Conservation (phyloP, 805 yeast species). For the Saccharomycopsis javanensis region DNA sequence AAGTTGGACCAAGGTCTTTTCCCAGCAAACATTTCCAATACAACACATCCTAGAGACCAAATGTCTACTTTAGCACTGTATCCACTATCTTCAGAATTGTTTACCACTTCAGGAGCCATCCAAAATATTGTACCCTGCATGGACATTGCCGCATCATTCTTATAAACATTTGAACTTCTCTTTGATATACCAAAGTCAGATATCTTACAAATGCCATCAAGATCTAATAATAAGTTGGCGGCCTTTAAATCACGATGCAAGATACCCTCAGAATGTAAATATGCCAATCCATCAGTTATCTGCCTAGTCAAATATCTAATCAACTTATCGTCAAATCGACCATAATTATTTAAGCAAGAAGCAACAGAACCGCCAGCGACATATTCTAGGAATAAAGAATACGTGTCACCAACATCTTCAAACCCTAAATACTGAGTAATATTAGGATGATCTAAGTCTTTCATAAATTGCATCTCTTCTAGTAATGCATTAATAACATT, state of each 20-base stretch:
- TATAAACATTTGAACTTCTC: constrained; percentile 72
- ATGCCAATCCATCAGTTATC: constrained; percentile 76
- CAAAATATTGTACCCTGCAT: constrained; percentile 98
- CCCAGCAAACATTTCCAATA: constrained; percentile 95
- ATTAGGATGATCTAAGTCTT: constrained; percentile 86
- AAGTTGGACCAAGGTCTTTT: constrained; percentile 95
- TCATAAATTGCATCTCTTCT: constrained; percentile 88
- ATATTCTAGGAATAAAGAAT: constrained; percentile 85
- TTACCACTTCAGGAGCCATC: constrained; percentile 99
- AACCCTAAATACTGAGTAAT: constrained; percentile 95
- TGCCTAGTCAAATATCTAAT: constrained; percentile 69
- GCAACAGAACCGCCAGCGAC: constrained; percentile 98
- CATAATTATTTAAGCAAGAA: constrained; percentile 69
- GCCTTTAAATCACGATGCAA: constrained; percentile 92
- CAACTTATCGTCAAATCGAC: constrained; percentile 71
- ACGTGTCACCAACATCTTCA: constrained; percentile 61
- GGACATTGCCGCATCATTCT: constrained; percentile 90
- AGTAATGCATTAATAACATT: constrained; percentile 74
- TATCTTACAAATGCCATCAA: constrained; percentile 90
- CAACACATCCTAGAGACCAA: constrained; percentile 97
- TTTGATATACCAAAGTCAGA: constrained; percentile 96
- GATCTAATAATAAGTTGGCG: constrained; percentile 78
- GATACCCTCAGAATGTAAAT: constrained; percentile 78
- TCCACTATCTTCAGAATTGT: constrained; percentile 71
- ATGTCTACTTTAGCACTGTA: constrained; percentile 97